Percentiles rank a stretch among this genome's conserved stretches.
These are phyloP conservation scores for Rhodotorula diobovata DNA, from an alignment of 768 basidiomycete genomes.

Conservation along the genomic window DNA sequence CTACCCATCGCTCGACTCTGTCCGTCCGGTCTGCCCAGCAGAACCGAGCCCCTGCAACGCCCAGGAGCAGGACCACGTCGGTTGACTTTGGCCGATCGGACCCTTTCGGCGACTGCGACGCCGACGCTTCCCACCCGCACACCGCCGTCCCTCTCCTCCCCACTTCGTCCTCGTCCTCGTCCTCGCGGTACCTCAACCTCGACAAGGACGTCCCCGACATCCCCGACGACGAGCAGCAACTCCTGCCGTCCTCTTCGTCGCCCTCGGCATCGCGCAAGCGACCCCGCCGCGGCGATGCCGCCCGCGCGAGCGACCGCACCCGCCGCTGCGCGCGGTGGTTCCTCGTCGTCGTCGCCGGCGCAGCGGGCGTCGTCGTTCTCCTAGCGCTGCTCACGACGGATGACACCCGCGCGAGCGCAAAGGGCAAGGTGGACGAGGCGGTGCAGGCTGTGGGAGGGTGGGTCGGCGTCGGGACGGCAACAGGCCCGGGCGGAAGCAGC, in stretches of 20 bases:
- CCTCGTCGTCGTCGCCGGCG: neutral
- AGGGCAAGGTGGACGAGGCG: neutral
- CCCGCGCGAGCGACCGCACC: neutral
- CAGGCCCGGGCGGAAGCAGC: neutral
- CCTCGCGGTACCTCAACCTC: neutral
- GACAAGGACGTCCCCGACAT: conserved; percentile 1
- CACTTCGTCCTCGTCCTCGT: neutral
- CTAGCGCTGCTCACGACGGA: neutral
- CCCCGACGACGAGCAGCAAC: neutral
- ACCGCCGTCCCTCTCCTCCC: neutral
- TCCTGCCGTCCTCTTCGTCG: neutral
- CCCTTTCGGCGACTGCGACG: neutral
- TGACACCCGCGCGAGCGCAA: neutral
- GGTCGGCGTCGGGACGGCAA: neutral
- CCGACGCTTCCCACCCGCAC: neutral
- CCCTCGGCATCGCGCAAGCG: neutral
- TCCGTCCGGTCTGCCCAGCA: neutral
- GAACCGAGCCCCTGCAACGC: neutral
- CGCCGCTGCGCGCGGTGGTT: neutral
- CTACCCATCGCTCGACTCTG: neutral
- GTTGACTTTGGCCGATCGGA: neutral
- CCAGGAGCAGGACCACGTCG: neutral
- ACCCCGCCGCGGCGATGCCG: neutral
- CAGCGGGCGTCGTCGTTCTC: neutral
- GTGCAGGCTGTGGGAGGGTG: neutral